Evolutionary conservation across 345 rosid species (phyloP), one percentile per base, ranked within the genome.

Genomic region (Arabis alpina): DNA sequence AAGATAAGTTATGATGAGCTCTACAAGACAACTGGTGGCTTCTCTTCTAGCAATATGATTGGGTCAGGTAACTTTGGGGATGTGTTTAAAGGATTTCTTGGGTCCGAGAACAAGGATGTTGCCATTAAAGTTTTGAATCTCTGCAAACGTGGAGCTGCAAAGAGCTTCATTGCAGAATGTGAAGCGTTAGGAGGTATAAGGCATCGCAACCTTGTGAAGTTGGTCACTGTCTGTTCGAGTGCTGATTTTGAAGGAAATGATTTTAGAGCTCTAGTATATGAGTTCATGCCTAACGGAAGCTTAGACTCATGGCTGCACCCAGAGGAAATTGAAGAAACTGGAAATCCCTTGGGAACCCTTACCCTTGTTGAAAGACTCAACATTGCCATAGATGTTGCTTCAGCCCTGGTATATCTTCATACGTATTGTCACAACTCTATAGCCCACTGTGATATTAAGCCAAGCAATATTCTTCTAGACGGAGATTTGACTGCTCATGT

Each of bases 141-240:
- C 54, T 7, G 41, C 11, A 62, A 11, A 47, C 70, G 15, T 61
- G 83, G 82, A 56, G 91, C 83, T 23, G 62, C 32, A 3, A 72
- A 70, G 71, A 86, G 85, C 12, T 86, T 82, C 28, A 8, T 81
- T 14, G 81, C 83, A 10, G 87, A 84, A 70, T 82, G 85, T 54
- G 61, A 84, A 68, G 70, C 82, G 0, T 45, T 86, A 19, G 23
- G 51, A 42, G 78, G 37, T 8, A 43, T 78, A 28, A 63, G 80
- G 25, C 87, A 80, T 53, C 57, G 84, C 4, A 82, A 86, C 56
- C 85, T 86, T 9, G 51, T 82, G 30, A 76, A 75, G 54, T 9
- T 84, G 24, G 3, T 82, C 8, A 73, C 85, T 1, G 64, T 47
- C 7, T 83, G 84, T 60, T 78, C 76, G 0, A 78, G 77, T 75